Conservation (phyloP, 768 basidiomycete species). For the Cystofilobasidium bisporidii region DNA sequence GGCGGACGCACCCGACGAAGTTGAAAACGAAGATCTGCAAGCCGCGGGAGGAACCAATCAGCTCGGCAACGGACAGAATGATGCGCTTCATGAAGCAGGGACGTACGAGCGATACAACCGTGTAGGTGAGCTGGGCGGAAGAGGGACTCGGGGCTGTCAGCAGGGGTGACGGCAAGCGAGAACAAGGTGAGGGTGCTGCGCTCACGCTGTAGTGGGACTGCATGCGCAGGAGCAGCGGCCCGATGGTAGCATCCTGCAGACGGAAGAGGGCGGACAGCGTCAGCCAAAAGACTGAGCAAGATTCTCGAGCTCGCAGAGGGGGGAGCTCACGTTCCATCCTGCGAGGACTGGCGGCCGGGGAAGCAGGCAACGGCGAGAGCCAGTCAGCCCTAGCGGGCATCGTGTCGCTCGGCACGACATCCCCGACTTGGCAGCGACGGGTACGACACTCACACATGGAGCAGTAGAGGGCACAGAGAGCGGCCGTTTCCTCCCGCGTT, state of each 20-base stretch:
- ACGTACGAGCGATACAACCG: constrained; percentile 12
- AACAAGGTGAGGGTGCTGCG: background rate
- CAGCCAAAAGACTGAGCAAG: no score
- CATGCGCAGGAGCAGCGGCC: constrained; percentile 31
- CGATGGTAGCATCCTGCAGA: constrained; percentile 25
- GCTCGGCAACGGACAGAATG: no score
- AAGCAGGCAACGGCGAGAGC: background rate
- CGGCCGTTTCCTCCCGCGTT: background rate
- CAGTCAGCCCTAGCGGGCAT: background rate
- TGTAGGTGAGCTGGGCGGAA: constrained; percentile 18
- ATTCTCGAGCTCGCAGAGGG: no score
- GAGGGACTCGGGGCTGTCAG: no score
- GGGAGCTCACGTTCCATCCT: constrained; percentile 16
- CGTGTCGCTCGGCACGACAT: no score
- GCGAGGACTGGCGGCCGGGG: constrained; percentile 7
- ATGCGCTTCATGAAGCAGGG: no score
- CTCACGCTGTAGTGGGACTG: constrained; percentile 28
- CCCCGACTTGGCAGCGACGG: no score
- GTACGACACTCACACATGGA: constrained; percentile 19
- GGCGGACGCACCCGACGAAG: constrained; percentile 33
- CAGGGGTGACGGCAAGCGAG: no score
- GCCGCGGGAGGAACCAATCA: background rate
- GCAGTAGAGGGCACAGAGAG: background rate
- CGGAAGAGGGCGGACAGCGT: no score
- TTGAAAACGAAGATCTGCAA: constrained; percentile 48